Evolutionary conservation across 805 yeast genomes (phyloP), one percentile per base, ranked within the genome.

Genomic region (Candida piceae): DNA sequence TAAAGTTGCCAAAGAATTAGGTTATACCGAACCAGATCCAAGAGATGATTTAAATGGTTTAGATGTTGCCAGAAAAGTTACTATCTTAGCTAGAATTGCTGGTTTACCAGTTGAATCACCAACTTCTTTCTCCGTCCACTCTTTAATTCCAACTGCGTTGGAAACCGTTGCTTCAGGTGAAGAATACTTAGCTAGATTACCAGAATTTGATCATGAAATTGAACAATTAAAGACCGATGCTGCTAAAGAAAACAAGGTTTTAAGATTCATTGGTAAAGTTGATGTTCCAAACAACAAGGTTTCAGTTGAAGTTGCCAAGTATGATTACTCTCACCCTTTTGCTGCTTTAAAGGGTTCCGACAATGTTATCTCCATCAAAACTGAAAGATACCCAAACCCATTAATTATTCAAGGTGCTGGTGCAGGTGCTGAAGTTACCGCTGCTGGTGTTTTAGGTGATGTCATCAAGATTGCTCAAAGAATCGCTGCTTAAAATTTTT

Each of bases 21-120:
- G 99, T 35, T 93, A 87, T 74, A 90, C 97, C 29, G 98, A 93
- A 67, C 99, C 99, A 34, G 99, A 93, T 63, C 98, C 99, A 63
- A 82, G 99, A 67, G 99, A 93, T 62, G 99, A 93, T 60, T 76
- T 93, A 63, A 93, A 90, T 63, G 99, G 99, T 37, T 74, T 93
- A 60, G 99, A 93, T 58, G 96, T 93, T 43, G 99, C 99, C 30
- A 83, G 99, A 74, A 93, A 93, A 64, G 96, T 93, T 21, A 88
- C 98, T 18, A 93, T 93, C 48, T 75, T 93, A 45, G 95, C 96
- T 32, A 84, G 99, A 71, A 74, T 93, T 36, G 73, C 96, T 12
- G 98, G 98, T 3, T 73, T 84, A 37, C 67, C 76, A 41, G 85
- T 93, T 26, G 83, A 81, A 58, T 81, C 93, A 10, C 95, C 97